These are phyloP conservation scores for Aspergillus sclerotialis DNA, from an alignment of 2,329 filamentous ascomycete species.

Conservation along the genomic window DNA sequence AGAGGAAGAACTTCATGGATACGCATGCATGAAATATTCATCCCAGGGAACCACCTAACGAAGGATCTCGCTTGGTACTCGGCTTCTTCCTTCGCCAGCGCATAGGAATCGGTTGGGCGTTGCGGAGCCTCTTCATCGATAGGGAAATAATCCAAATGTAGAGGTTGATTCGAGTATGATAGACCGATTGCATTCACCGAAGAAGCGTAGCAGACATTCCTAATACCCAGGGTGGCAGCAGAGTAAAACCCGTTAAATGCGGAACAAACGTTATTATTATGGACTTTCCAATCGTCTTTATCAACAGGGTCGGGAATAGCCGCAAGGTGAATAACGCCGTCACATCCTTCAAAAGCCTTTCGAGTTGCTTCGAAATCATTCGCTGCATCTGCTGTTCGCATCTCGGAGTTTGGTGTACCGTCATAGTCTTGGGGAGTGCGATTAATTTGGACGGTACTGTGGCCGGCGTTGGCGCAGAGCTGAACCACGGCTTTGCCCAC, in stretches of 20 bases:
- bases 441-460: slow-evolving; percentile 29
- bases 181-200: slow-evolving; percentile 34
- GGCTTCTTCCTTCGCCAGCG: slow-evolving; percentile 30
- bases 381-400: slow-evolving; percentile 26
- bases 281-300: slow-evolving; percentile 24
- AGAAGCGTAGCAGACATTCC: slow-evolving; percentile 29
- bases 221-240: slow-evolving; percentile 28
- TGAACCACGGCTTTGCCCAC: slow-evolving; percentile 24
- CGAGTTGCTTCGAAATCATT: slow-evolving; percentile 25
- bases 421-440: slow-evolving; percentile 22
- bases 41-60: slow-evolving; percentile 30
- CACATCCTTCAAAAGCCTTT: slow-evolving; percentile 27
- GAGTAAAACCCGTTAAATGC: slow-evolving; percentile 36
- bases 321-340: slow-evolving; percentile 33
- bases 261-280: slow-evolving; percentile 31
- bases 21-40: slow-evolving; percentile 31
- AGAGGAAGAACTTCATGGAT: slow-evolving; percentile 30
- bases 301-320: slow-evolving; percentile 30
- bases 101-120: slow-evolving; percentile 29
- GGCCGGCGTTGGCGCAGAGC: slow-evolving; percentile 23
- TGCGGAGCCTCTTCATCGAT: slow-evolving; percentile 29
- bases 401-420: slow-evolving; percentile 24
- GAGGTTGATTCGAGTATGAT: slow-evolving; percentile 28
- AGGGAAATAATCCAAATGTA: slow-evolving; percentile 31
- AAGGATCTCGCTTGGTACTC: slow-evolving; percentile 29